These are phyloP conservation scores for Phytophthora hybrid DNA, from an alignment of 352 stramenopile genomes.

Conservation along the genomic window DNA sequence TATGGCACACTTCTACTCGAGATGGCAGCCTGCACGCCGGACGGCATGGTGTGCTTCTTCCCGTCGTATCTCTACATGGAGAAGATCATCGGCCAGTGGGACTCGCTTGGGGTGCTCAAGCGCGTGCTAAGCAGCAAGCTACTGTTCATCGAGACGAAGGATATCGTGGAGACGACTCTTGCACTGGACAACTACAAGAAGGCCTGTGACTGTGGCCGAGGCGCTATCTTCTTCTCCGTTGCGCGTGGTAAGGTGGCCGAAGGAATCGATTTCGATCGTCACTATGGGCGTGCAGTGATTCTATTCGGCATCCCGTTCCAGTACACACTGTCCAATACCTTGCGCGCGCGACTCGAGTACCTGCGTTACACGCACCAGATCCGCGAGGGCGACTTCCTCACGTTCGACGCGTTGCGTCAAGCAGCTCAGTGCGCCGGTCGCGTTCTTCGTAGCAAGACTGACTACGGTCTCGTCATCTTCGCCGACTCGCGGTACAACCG, in stretches of 20 bases:
- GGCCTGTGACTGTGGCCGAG: conserved; percentile 95
- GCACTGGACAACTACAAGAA: conserved; percentile 99
- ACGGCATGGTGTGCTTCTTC: conserved; percentile 99
- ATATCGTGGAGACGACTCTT: conserved; percentile 99
- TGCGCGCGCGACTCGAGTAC: conserved; percentile 97
- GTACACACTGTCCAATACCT: conserved; percentile 95
- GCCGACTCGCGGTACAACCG: conserved; percentile 98
- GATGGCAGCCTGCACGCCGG: conserved; percentile 93
- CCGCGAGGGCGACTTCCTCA: conserved; percentile 96
- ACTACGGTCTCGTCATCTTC: conserved; percentile 99
- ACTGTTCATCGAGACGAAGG: conserved; percentile 99
- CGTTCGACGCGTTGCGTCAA: conserved; percentile 99
- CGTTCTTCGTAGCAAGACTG: conserved; percentile 98
- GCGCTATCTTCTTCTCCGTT: conserved; percentile 98
- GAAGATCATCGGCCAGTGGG: conserved; percentile 98
- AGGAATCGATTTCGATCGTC: conserved; percentile 99
- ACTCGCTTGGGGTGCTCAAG: conserved; percentile 91
- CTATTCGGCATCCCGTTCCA: conserved; percentile 99
- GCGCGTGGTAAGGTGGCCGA: conserved; percentile 99
- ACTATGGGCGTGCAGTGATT: conserved; percentile 98
- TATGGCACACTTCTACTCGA: conserved; percentile 97
- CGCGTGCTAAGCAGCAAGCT: conserved; percentile 97
- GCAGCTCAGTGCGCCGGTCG: conserved; percentile 97
- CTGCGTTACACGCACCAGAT: conserved; percentile 95
- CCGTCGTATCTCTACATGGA: conserved; percentile 99